phyloP scores from a whole-genome alignment of 2,329 filamentous ascomycete species.

The Aspergillus versicolor region DNA sequence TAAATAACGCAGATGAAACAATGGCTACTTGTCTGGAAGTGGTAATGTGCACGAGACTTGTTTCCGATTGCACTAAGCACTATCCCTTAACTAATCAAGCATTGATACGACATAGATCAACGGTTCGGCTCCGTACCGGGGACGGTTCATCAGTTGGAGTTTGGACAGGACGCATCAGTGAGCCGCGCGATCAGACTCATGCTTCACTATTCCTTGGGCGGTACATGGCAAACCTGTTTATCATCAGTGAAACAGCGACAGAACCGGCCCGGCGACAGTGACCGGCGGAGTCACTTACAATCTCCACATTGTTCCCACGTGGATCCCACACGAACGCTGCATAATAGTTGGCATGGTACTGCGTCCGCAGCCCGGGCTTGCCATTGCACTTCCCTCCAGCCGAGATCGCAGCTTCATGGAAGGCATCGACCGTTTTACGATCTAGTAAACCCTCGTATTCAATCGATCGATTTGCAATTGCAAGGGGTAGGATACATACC shows the following conservation, averaged over 20 bases:
- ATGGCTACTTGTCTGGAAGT: not conserved
- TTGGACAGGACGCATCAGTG: too few species aligned
- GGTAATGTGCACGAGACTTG: not conserved
- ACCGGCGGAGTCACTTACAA: conserved; percentile 12
- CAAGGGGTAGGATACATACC: conserved; percentile 15
- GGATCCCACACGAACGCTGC: conserved; percentile 53
- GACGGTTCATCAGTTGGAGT: too few species aligned
- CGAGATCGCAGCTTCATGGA: conserved; percentile 45
- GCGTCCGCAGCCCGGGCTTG: conserved; percentile 44
- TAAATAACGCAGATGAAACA: not conserved
- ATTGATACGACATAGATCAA: too few species aligned
- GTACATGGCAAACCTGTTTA: conserved; percentile 6
- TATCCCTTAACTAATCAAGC: too few species aligned
- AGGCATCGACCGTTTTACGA: conserved; percentile 45
- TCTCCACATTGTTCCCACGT: conserved; percentile 55
- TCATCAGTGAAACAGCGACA: not conserved
- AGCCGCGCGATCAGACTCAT: too few species aligned
- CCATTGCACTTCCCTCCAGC: conserved; percentile 52
- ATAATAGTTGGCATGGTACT: conserved; percentile 52
- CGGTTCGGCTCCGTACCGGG: too few species aligned
- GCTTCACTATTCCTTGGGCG: not conserved
- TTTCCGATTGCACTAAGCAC: too few species aligned
- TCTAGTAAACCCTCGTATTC: conserved; percentile 27
- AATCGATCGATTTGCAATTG: not conserved
- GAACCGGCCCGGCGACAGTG: not conserved